Base-by-base conservation (phyloP, 257 asterid species). In the Solanum ossicruentum region DNA sequence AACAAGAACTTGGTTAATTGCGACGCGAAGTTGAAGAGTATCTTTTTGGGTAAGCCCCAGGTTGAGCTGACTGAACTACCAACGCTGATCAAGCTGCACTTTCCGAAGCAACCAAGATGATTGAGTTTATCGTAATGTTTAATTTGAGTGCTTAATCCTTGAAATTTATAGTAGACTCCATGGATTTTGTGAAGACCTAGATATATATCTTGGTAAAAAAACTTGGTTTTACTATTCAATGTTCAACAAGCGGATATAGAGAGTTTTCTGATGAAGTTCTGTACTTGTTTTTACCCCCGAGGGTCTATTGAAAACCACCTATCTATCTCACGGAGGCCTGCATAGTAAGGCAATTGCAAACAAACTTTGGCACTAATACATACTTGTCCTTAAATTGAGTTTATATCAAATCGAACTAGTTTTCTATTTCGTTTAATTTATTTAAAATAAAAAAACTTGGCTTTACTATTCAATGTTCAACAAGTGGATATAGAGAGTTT, bases 21-120 rank as follows among this genome's bases (percentile, higher is more conserved):
- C 73, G 98, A 93, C 85, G 91, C 86, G n/a, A 95, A 93, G 91
- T 90, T 96, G 90, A 92, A 92, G 96, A 85, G 93, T 73, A 90
- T 96, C 83, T 88, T 96, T 80, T 81, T 91, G 92, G 99, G 98
- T 32, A 96, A 93, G 92, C 87, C 91, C 39, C 90, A 86, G 88
- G 89, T 95, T 61, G 97, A 96, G 84, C 98, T 96, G 45, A 85
- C 90, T 47, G 98, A 95, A 86, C 98, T 96, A 57, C 98, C 99
- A 84, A 81, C 85, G 88, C 79, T 96, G 88, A 73, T 96, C 89
- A 95, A 93, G 93, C 56, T 96, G 92, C 99, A 95, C 86, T 96
- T 96, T 79, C 98, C 98, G 2, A 96, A 92, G 93, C 87, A 84
- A 85, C 72, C 89, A 32, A 92, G 89, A 88, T 94, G 91, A 91